Conservation (phyloP, 768 basidiomycete species). For the Mycena maculata region DNA sequence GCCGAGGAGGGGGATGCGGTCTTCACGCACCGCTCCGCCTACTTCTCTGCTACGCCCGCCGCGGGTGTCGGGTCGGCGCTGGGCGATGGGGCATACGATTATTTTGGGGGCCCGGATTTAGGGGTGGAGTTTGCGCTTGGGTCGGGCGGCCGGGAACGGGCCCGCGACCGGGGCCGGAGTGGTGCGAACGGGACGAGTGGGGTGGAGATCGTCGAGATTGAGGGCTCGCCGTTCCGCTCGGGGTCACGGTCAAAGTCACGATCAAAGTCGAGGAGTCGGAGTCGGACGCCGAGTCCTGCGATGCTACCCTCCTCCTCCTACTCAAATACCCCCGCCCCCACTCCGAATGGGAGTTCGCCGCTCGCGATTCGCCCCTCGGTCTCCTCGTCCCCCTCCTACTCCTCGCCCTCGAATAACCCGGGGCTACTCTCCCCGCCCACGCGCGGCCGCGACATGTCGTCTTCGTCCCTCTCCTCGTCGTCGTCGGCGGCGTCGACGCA, state of each 20-base stretch:
- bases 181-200: constrained; percentile 38
- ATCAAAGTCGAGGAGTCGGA: constrained; percentile 53
- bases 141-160: constrained; percentile 25
- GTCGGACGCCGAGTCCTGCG: constrained; percentile 59
- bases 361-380: no score
- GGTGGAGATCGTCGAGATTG: constrained; percentile 41
- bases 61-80: no score
- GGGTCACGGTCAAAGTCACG: constrained; percentile 51
- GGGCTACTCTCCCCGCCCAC: constrained; percentile 26
- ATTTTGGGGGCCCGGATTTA: constrained; percentile 69
- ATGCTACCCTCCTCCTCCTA: constrained; percentile 26
- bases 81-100: constrained; percentile 60
- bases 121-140: constrained; percentile 59
- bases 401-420: no score
- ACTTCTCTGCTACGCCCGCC: constrained; percentile 27
- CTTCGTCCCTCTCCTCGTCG: constrained; percentile 48
- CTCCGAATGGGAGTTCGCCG: no score
- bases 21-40: constrained; percentile 32
- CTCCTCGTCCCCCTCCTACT: no score
- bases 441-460: constrained; percentile 42
- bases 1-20: constrained; percentile 35
- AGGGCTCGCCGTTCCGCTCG: constrained; percentile 41
- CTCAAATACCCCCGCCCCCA: constrained; percentile 43
- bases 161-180: constrained; percentile 9
- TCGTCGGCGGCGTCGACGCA: constrained; percentile 58